Evolutionary conservation across 345 rosid genomes (phyloP).

Genomic region (Salix arbutifolia): DNA sequence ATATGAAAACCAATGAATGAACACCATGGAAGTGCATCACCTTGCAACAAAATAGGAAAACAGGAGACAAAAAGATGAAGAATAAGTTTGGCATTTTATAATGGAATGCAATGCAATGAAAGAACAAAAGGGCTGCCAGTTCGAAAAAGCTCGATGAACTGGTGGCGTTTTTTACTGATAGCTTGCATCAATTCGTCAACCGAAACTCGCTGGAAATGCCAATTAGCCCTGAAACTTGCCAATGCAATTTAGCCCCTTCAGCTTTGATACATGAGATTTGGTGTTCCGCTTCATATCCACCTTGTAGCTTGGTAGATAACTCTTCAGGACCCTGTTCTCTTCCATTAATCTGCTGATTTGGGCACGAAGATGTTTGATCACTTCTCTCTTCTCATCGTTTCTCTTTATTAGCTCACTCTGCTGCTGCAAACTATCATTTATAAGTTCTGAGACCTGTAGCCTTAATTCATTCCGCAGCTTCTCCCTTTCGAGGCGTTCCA

Average conservation of each 20-base stretch:
- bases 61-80: neutral
- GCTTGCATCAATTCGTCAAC: neutral
- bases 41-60: neutral
- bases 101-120: neutral
- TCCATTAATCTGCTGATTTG: slow-evolving; percentile 16
- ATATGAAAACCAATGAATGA: neutral
- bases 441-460: slow-evolving; percentile 12
- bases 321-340: slow-evolving; percentile 11
- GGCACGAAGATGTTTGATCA: slow-evolving; percentile 22
- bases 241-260: slow-evolving; percentile 16
- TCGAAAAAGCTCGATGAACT: neutral
- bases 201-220: neutral
- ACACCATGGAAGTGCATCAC: neutral
- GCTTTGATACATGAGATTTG: slow-evolving; percentile 5
- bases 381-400: slow-evolving; percentile 33
- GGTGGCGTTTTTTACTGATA: neutral
- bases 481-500: slow-evolving; percentile 3
- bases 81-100: neutral
- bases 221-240: neutral
- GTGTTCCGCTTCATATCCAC: neutral
- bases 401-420: slow-evolving; percentile 29
- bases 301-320: slow-evolving; percentile 1
- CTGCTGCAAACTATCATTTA: slow-evolving; percentile 21
- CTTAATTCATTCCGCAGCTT: slow-evolving; percentile 10
- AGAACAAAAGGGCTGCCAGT: neutral